Conservation (phyloP, 2,329 filamentous ascomycete species). For the Colletotrichum abscissum region DNA sequence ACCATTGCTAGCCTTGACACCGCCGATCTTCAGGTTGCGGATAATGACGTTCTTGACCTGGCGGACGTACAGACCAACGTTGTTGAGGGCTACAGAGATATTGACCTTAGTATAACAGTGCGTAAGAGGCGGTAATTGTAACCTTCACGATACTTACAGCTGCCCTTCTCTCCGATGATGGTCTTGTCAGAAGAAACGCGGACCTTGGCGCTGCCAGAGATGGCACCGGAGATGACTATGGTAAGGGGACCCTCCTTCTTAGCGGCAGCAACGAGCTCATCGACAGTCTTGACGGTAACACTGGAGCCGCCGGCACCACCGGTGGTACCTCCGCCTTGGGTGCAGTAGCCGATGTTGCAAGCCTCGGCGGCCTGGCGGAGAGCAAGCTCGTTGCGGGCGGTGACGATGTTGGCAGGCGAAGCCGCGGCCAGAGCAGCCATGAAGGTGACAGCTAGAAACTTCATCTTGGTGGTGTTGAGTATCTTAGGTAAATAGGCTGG, state of each 20-base stretch:
- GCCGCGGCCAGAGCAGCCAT: conserved; percentile 33
- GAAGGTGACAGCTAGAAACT: conserved; percentile 30
- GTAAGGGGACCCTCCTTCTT: conserved; percentile 41
- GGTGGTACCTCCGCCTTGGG: conserved; percentile 45
- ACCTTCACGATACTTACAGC: conserved; percentile 15
- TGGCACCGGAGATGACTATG: conserved; percentile 43
- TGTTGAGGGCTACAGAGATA: conserved; percentile 45
- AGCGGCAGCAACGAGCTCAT: conserved; percentile 42
- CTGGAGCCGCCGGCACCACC: conserved; percentile 44
- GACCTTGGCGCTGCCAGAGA: conserved; percentile 40
- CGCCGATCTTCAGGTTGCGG: conserved; percentile 63
- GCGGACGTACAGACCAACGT: conserved; percentile 63
- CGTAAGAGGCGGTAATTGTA: rapidly evolving
- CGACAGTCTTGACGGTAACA: conserved; percentile 42
- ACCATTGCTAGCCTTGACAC: conserved; percentile 61
- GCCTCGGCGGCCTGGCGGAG: conserved; percentile 32
- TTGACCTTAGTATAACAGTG: no score
- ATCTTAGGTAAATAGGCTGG: conserved; percentile 27
- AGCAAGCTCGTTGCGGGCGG: conserved; percentile 31
- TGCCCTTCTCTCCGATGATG: conserved; percentile 49
- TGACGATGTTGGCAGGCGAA: conserved; percentile 28
- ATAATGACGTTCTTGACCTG: conserved; percentile 65
- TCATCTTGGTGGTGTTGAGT: conserved; percentile 19
- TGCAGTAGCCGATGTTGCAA: conserved; percentile 46
- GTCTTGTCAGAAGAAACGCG: conserved; percentile 53